Conservation (phyloP, 2,329 filamentous ascomycete species). For the Triangularia setosa region DNA sequence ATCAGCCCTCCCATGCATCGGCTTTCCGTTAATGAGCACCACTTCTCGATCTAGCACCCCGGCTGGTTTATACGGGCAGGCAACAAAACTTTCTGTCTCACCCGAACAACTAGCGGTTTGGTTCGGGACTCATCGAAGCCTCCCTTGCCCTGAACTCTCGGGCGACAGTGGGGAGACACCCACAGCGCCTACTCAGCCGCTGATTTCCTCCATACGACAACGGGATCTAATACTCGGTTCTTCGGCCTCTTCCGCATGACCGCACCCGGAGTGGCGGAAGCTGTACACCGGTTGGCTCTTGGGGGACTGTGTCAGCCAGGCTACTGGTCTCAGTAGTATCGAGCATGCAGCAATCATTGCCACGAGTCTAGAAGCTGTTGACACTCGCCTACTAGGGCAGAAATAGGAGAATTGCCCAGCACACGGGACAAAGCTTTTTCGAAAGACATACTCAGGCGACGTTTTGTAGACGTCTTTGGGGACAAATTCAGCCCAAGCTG, state of each 20-base stretch:
- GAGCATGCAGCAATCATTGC: neutral
- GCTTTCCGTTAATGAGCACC: neutral
- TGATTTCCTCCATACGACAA: neutral
- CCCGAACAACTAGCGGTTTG: neutral
- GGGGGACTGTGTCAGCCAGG: neutral
- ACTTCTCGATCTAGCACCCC: neutral
- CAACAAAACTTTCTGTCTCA: neutral
- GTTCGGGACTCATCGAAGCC: neutral
- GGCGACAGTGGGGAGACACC: slow-evolving; percentile 3
- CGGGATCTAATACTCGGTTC: neutral
- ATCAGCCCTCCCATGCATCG: slow-evolving; percentile 1
- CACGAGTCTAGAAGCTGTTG: neutral
- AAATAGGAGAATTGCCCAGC: neutral
- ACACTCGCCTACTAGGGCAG: slow-evolving; percentile 1
- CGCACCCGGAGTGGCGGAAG: neutral
- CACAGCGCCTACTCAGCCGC: neutral
- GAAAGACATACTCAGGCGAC: neutral
- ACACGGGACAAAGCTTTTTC: neutral
- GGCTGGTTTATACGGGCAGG: neutral
- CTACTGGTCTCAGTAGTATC: neutral
- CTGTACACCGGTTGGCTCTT: neutral
- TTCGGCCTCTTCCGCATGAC: neutral
- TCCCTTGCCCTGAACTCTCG: neutral
- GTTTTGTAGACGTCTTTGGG: neutral
- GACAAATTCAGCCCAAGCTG: neutral